A percentile compares a stretch with the other conserved stretches of the same genome.
Evolutionary conservation across 371 early-diverging fungal species (phyloP).

Genomic region (Rhizopus delemar): DNA sequence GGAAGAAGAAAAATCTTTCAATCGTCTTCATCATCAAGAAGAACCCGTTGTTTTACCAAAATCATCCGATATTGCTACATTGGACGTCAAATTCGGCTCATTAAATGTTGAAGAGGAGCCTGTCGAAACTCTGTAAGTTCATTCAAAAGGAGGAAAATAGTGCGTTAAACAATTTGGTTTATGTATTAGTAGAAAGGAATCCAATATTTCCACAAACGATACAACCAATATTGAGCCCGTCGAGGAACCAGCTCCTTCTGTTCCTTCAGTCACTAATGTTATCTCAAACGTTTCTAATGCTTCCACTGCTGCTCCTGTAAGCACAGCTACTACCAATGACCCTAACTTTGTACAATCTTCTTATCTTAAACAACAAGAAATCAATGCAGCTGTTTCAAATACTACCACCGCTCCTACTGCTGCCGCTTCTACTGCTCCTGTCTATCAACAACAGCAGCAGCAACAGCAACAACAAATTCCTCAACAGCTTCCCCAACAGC

Average conservation of each 20-base stretch:
- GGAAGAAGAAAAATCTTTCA: slow-evolving; percentile 29
- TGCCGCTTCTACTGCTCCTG: slow-evolving; percentile 8
- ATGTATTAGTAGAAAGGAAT: slow-evolving; percentile 14
- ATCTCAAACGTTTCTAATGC: neutral
- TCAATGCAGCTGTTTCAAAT: slow-evolving; percentile 14
- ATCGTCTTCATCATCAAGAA: slow-evolving; percentile 74
- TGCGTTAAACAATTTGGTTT: neutral
- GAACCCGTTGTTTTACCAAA: slow-evolving; percentile 86
- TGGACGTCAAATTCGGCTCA: slow-evolving; percentile 81
- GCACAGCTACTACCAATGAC: neutral
- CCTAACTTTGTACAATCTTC: slow-evolving; percentile 3
- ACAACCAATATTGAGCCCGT: slow-evolving; percentile 8
- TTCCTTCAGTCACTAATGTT: neutral
- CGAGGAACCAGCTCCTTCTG: slow-evolving; percentile 9
- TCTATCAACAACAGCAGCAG: slow-evolving; percentile 25
- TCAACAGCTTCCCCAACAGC: slow-evolving; percentile 34
- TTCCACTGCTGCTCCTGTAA: slow-evolving; percentile 2
- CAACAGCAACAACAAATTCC: slow-evolving; percentile 12
- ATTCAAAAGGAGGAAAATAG: neutral
- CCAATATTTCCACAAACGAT: slow-evolving; percentile 1
- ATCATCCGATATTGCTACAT: slow-evolving; percentile 60
- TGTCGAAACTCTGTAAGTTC: slow-evolving; percentile 26
- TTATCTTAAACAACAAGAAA: slow-evolving; percentile 16
- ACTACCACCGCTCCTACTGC: slow-evolving; percentile 15
- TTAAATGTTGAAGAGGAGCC: slow-evolving; percentile 54